Evolutionary conservation across 1,139 yeast genomes (phyloP), one percentile per base, ranked within the genome.

Genomic region (Taphrina communis): DNA sequence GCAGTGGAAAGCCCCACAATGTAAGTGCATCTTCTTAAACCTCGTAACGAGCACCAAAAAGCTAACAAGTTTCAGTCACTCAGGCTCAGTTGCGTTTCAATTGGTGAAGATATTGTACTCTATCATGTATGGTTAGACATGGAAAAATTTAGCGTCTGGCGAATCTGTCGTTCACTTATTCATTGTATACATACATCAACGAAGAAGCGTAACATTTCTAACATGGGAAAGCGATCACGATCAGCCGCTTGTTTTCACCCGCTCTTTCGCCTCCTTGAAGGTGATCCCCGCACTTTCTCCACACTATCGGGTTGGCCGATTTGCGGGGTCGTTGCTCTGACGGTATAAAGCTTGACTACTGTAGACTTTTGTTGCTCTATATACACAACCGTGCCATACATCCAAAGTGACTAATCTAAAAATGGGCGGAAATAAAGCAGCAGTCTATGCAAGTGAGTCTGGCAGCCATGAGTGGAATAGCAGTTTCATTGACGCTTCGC

Each of bases 1-100:
- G 44, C 82, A 83, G 46, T 94, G 99, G 99, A 89, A 89, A 72
- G 98, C 99, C 5, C 99, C 99, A 12, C 56, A 58, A 58, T 58
- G 60, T 56, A 56, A 56, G 60, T 38, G 17, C 14, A 14, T 17
- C 14, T 38, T 38, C 42, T 11, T 3, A 14, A n/a, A 7, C 8
- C 60, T 8, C 50, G 17, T 8, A 25, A 25, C 31, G 31, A 25
- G 31, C 31, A 56, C 21, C 50, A 39, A 7, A n/a, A 41, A 5
- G 2, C 50, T 41, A 17, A 39, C 60, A n/a, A 17, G 8, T 41
- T 19, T 53, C 31, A 53, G 56, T 63, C 42, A 63, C 67, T n/a
- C 67, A 63, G 12, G 67, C 67, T 25, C 67, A 63, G 36, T 19
- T 63, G 9, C 50, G 67, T n/a, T 63, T 63, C 61, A 63, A 63